Percentiles rank a stretch among this genome's conserved stretches.
Conservation (phyloP, 768 basidiomycete species). For the Pulveroboletus sp. region DNA sequence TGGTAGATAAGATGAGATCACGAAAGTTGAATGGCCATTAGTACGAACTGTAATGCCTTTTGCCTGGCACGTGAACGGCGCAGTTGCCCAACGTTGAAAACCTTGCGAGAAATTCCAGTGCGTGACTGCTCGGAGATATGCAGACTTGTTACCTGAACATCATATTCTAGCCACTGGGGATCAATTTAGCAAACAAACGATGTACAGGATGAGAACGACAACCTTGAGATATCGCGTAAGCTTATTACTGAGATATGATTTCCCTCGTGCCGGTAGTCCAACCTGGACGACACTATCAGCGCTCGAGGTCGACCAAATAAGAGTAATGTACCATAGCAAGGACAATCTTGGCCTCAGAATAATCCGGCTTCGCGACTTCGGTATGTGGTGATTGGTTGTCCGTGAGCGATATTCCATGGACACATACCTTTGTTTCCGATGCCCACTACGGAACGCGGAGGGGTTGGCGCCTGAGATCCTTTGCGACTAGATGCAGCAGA, state of each 20-base stretch:
- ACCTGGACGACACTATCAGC: conserved; percentile 47
- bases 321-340: conserved; percentile 76
- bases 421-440: conserved; percentile 79
- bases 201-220: conserved; percentile 18
- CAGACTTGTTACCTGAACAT: conserved; percentile 64
- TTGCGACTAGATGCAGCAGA: conserved; percentile 65
- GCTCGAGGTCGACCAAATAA: neutral
- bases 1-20: conserved; percentile 23
- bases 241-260: conserved; percentile 98
- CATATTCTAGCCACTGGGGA: conserved; percentile 94
- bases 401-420: neutral
- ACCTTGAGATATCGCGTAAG: conserved; percentile 94
- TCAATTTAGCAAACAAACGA: conserved; percentile 7
- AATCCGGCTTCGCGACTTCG: conserved; percentile 91
- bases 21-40: neutral
- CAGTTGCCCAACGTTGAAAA: conserved; percentile 97
- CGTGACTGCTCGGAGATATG: neutral
- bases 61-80: conserved; percentile 81
- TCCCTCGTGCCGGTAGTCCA: conserved; percentile 95
- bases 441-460: conserved; percentile 79
- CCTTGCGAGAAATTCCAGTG: conserved; percentile 40
- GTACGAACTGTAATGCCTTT: conserved; percentile 62
- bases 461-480: conserved; percentile 70
- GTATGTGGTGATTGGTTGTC: neutral
- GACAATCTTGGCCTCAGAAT: conserved; percentile 97